phyloP scores from a whole-genome alignment of 176 grass and related monocot species.

The Carex parvula region DNA sequence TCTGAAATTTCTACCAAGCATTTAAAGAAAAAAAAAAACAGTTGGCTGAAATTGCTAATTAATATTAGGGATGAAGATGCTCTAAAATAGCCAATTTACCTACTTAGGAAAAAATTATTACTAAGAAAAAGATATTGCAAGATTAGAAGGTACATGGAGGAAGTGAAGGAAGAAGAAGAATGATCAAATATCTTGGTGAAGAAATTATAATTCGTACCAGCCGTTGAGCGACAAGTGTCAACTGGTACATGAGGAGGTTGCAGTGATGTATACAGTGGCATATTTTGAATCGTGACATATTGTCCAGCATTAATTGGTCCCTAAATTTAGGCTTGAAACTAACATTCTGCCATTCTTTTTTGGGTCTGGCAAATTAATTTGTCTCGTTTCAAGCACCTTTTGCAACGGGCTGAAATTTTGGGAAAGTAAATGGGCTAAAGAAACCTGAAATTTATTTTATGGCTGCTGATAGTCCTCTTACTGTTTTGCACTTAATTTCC shows the following conservation, averaged over 20 bases:
- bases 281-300: not conserved
- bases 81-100: too few relatives aligned
- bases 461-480: not conserved
- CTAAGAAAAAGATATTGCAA: too few relatives aligned
- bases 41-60: too few relatives aligned
- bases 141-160: too few relatives aligned
- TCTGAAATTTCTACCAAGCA: too few relatives aligned
- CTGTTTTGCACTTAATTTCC: not conserved
- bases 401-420: not conserved
- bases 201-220: not conserved
- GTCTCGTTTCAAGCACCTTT: not conserved
- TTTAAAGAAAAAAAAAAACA: too few relatives aligned
- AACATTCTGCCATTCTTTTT: not conserved
- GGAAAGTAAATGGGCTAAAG: not conserved
- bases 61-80: too few relatives aligned
- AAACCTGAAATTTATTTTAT: not conserved
- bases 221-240: not conserved
- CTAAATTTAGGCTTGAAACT: not conserved
- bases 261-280: not conserved
- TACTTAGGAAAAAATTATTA: too few relatives aligned
- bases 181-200: not conserved
- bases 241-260: not conserved
- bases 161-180: not conserved
- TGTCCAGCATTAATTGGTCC: not conserved
- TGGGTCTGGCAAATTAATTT: not conserved